Evolutionary conservation across 1,284 basidiomycete species (phyloP).

Genomic region (Fomitopsis pinicola): DNA sequence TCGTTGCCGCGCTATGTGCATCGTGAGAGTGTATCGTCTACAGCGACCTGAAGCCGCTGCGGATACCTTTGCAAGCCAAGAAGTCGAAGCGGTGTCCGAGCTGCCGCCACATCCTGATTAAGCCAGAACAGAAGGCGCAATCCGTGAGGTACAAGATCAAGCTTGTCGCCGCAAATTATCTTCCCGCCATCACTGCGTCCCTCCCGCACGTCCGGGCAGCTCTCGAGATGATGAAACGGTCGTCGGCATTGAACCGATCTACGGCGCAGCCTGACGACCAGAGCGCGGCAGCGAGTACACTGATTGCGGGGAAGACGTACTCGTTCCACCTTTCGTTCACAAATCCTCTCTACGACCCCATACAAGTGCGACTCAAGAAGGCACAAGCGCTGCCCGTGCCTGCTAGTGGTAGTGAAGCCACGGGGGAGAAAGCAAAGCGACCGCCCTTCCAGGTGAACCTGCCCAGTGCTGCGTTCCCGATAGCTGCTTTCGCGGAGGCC

Average conservation of each 20-base stretch:
- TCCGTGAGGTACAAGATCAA: slow-evolving; percentile 96
- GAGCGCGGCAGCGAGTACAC: slow-evolving; percentile 33
- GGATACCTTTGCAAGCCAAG: slow-evolving; percentile 91
- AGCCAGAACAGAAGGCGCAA: slow-evolving; percentile 95
- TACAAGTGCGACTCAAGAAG: slow-evolving; percentile 80
- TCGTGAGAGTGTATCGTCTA: slow-evolving; percentile 4
- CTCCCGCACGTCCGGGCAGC: slow-evolving; percentile 51
- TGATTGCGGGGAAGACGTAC: slow-evolving; percentile 77
- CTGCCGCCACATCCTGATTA: slow-evolving; percentile 95
- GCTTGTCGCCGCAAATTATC: slow-evolving; percentile 89
- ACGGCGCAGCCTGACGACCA: slow-evolving; percentile 39
- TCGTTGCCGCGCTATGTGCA: slow-evolving; percentile 7
- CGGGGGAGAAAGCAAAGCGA: slow-evolving; percentile 49
- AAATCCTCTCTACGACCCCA: slow-evolving; percentile 93
- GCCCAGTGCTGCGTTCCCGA: slow-evolving; percentile 71
- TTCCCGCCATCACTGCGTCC: slow-evolving; percentile 81
- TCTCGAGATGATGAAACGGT: slow-evolving; percentile 44
- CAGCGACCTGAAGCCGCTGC: slow-evolving; percentile 80
- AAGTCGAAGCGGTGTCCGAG: slow-evolving; percentile 91
- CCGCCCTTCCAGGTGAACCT: slow-evolving; percentile 76
- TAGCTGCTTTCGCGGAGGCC: slow-evolving; percentile 87
- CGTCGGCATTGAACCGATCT: slow-evolving; percentile 37
- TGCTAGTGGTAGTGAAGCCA: slow-evolving; percentile 34
- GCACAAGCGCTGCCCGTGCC: slow-evolving; percentile 30
- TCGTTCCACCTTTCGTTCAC: slow-evolving; percentile 86